Evolutionary conservation across 2,329 filamentous ascomycete species (phyloP), one percentile per base, ranked within the genome.

Genomic region (Epichloe brachyelytri): DNA sequence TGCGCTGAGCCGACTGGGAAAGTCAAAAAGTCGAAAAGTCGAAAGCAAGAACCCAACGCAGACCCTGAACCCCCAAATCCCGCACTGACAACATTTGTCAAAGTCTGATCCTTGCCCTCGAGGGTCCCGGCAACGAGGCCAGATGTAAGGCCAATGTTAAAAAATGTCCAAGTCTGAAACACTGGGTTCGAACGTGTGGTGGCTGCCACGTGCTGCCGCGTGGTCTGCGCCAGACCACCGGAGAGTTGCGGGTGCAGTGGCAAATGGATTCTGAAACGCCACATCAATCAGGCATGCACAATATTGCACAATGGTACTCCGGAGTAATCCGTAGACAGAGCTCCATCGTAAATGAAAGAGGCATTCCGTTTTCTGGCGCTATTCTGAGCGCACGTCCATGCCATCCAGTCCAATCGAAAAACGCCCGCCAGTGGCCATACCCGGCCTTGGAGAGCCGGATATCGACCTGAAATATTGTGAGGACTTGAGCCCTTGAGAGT

Each of bases 151-250:
- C 20, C 20, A 22, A 22, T 22, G 22, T 22, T 22, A 17, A 43
- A 10, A 38, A 43, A 33, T 12, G 15, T 5, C 15, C 3, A 22
- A 39, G 30, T 7, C 10, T 37, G 38, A 45, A 50, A 45, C 40
- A 50, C 17, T 30, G 48, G 33, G 5, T 39, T n/a, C 33, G n/a
- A 17, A 45, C 41, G 19, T 26, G 17, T 20, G 43, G 43, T 45
- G 34, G 49, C 49, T 46, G 49, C 49, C 49, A 46, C 49, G 49
- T 50, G 48, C 48, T 22, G n/a, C 19, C 17, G 33, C 38, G 17
- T 34, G 5, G n/a, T 41, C 39, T 20, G 39, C n/a, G 7, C 39
- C 36, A 38, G 36, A 38, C 3, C 7, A 14, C n/a, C 36, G 36
- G 6, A 19, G 39, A 20, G 15, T 14, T 11, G 39, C 39, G 22